Evolutionary conservation across 768 basidiomycete species (phyloP).

Genomic region (Lactarius psammicola): DNA sequence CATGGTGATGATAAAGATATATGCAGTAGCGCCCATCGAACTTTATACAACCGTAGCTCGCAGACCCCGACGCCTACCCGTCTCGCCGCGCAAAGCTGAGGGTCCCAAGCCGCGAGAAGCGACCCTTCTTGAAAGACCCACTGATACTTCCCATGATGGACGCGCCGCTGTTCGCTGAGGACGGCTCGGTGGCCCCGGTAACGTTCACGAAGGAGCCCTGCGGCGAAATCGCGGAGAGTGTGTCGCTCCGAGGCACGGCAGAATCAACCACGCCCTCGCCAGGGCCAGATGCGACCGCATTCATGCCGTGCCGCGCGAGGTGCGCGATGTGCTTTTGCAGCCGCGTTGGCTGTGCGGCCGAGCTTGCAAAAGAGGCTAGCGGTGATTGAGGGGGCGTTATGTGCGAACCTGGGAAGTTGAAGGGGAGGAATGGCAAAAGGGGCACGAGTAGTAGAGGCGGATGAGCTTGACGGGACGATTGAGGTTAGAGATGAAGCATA

Average conservation of each 20-base stretch:
- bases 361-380: constrained; percentile 24
- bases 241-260: constrained; percentile 45
- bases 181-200: constrained; percentile 43
- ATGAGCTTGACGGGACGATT: constrained; percentile 40
- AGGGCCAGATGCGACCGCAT: constrained; percentile 75
- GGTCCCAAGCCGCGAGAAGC: constrained; percentile 76
- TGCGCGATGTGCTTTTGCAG: constrained; percentile 80
- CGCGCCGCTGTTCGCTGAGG: constrained; percentile 44
- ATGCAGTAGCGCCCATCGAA: background rate
- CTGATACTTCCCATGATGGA: constrained; percentile 64
- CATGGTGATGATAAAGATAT: constrained; percentile 8
- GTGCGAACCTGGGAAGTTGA: constrained; percentile 46
- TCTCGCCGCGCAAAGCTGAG: constrained; percentile 61
- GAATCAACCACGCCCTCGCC: constrained; percentile 44
- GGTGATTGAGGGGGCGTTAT: constrained; percentile 47
- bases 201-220: constrained; percentile 77
- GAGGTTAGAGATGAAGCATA: constrained; percentile 37
- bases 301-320: constrained; percentile 78
- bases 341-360: constrained; percentile 56
- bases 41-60: too few species aligned
- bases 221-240: constrained; percentile 63
- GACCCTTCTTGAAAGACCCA: constrained; percentile 67
- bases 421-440: constrained; percentile 52
- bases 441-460: constrained; percentile 18
- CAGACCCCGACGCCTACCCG: constrained; percentile 22